phyloP scores from a whole-genome alignment of 257 asterid genomes.

The Nicotiana benthamiana region DNA sequence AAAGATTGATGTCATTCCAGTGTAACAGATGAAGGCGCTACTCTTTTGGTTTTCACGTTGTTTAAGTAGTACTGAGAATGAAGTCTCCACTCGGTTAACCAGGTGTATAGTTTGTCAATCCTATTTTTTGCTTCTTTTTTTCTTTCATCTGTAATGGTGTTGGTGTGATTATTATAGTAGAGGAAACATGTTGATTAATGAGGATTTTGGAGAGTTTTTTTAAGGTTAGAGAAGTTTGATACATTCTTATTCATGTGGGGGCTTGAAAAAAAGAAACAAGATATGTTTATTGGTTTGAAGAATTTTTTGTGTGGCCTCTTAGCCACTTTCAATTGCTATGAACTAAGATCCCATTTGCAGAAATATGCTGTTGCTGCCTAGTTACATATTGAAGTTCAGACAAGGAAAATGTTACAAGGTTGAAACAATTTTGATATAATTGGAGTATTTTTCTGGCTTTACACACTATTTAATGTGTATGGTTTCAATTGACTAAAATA shows the following conservation, averaged over 20 bases:
- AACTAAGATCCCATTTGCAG: neutral
- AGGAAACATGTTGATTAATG: neutral
- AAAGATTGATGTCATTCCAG: conserved; percentile 70
- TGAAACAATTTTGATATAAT: neutral
- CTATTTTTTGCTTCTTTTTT: neutral
- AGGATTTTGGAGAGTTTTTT: neutral
- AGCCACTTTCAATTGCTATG: conserved; percentile 1
- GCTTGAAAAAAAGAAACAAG: neutral
- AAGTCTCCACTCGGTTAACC: neutral
- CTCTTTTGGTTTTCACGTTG: neutral
- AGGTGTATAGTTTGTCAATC: neutral
- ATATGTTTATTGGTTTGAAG: neutral
- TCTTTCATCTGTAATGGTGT: neutral
- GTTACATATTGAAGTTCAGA: neutral
- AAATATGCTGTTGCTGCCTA: neutral
- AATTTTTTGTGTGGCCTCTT: conserved; percentile 1
- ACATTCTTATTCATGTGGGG: neutral
- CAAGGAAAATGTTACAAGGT: neutral
- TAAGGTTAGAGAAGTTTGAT: neutral
- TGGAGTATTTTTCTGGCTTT: neutral
- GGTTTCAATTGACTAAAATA: neutral
- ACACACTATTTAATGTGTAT: neutral
- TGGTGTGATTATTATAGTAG: neutral
- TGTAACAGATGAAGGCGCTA: conserved; percentile 11
- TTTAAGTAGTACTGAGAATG: neutral